These are phyloP conservation scores for Lichtheimia ramosa DNA, from an alignment of 371 early-diverging fungal species.

Conservation along the genomic window DNA sequence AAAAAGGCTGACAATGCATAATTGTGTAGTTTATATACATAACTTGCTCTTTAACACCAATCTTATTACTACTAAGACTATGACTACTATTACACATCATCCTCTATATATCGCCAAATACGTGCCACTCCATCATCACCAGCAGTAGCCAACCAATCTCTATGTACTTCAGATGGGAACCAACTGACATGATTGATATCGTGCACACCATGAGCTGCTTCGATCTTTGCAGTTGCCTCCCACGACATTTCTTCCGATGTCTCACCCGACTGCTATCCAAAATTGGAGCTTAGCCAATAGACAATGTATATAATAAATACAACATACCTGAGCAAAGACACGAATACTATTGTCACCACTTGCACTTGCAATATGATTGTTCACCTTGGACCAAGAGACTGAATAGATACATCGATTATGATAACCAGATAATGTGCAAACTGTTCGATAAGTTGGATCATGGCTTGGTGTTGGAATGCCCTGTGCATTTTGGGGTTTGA, in stretches of 20 bases:
- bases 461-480: conserved; percentile 47
- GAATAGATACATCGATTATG: conserved; percentile 87
- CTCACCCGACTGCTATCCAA: neutral
- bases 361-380: conserved; percentile 75
- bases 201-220: conserved; percentile 75
- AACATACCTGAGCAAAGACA: conserved; percentile 54
- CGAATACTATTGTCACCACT: conserved; percentile 84
- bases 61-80: too few relatives aligned
- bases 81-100: conserved; percentile 8
- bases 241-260: conserved; percentile 28
- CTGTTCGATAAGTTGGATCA: conserved; percentile 69
- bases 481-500: conserved; percentile 44
- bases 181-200: conserved; percentile 91
- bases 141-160: conserved; percentile 75
- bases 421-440: conserved; percentile 62
- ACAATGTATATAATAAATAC: neutral
- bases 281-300: too few relatives aligned
- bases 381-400: conserved; percentile 86
- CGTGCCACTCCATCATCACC: conserved; percentile 89
- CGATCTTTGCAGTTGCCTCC: conserved; percentile 38
- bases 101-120: conserved; percentile 63
- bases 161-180: conserved; percentile 69
- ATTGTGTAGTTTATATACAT: too few relatives aligned
- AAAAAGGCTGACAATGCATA: too few relatives aligned
- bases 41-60: too few relatives aligned